Evolutionary conservation across 2,329 filamentous ascomycete species (phyloP).

Genomic region (Aspergillus pseudoterreus): DNA sequence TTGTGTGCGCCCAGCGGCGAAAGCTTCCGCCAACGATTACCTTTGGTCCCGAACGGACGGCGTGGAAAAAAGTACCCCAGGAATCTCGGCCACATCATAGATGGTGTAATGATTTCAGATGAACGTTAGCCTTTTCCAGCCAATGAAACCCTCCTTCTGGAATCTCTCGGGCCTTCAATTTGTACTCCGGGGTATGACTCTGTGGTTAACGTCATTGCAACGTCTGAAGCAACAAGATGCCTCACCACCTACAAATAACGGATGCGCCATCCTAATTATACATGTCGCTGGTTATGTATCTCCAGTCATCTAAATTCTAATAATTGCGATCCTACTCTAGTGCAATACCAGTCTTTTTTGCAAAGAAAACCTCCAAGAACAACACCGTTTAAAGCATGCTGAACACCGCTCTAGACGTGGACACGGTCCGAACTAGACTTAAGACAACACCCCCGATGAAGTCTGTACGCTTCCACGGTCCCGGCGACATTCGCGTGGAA

Average conservation of each 20-base stretch:
- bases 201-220: not conserved
- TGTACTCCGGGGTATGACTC: not conserved
- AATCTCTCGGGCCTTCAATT: not conserved
- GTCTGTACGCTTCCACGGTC: slow-evolving; percentile 35
- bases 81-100: slow-evolving; percentile 1
- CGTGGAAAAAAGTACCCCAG: not conserved
- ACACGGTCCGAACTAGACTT: slow-evolving; percentile 1
- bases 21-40: too few relatives aligned
- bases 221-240: not conserved
- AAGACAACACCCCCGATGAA: slow-evolving; percentile 22
- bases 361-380: not conserved
- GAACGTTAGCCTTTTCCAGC: not conserved
- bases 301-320: too few relatives aligned
- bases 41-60: too few relatives aligned
- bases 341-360: not conserved
- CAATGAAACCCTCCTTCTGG: not conserved
- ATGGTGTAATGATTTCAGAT: slow-evolving; percentile 4
- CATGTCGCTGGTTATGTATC: not conserved
- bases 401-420: slow-evolving; percentile 4
- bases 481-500: slow-evolving; percentile 33
- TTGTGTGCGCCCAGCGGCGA: too few relatives aligned
- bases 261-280: not conserved
- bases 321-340: not conserved
- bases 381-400: not conserved
- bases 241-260: not conserved